Evolutionary conservation across 2,329 filamentous ascomycete genomes (phyloP).

Genomic region (Fusarium transvaalense): DNA sequence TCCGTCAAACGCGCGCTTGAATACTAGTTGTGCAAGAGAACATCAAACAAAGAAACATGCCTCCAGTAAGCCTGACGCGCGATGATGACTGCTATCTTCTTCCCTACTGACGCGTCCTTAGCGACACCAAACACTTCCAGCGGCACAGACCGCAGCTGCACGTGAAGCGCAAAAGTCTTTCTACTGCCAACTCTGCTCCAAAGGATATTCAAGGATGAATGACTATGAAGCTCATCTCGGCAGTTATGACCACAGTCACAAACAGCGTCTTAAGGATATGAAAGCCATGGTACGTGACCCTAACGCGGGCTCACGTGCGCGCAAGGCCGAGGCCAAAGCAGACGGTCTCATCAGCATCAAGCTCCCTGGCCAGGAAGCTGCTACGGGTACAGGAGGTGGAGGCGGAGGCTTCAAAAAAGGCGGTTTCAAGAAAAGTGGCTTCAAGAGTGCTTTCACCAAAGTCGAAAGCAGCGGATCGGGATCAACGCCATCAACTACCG

Average conservation of each 20-base stretch:
- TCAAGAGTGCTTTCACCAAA: conserved; percentile 80
- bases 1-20: background rate
- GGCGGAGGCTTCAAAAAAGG: conserved; percentile 72
- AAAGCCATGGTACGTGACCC: conserved; percentile 84
- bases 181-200: conserved; percentile 88
- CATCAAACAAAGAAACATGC: conserved; percentile 57
- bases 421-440: conserved; percentile 85
- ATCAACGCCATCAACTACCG: conserved; percentile 57
- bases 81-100: conserved; percentile 48
- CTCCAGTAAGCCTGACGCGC: conserved; percentile 64
- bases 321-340: conserved; percentile 78
- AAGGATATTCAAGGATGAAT: conserved; percentile 94
- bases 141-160: conserved; percentile 72
- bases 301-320: conserved; percentile 71
- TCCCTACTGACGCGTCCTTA: conserved; percentile 50
- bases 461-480: conserved; percentile 56
- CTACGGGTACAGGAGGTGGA: conserved; percentile 50
- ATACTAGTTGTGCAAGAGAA: background rate
- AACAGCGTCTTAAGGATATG: conserved; percentile 90
- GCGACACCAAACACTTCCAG: conserved; percentile 69
- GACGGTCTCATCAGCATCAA: conserved; percentile 78
- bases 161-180: conserved; percentile 84
- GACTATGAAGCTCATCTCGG: conserved; percentile 96
- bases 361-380: conserved; percentile 57
- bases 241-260: conserved; percentile 96